A percentile compares a stretch with the other conserved stretches of the same genome.
Conservation (phyloP, 495 filamentous ascomycete species). For the Penicillium herquei region DNA sequence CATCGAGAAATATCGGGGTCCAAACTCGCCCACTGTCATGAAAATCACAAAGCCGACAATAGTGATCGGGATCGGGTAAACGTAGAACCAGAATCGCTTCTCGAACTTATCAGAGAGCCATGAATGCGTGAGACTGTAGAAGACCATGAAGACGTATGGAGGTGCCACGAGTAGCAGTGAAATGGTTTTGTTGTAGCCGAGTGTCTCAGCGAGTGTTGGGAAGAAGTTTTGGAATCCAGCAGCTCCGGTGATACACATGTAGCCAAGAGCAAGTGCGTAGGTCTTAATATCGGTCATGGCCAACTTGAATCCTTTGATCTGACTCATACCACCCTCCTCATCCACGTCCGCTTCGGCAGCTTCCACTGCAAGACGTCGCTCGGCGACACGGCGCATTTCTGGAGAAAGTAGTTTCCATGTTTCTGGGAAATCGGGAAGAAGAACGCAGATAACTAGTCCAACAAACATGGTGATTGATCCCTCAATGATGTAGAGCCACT, state of each 20-base stretch:
- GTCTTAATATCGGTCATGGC: conserved; percentile 53
- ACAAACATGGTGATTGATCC: conserved; percentile 42
- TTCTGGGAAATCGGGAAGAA: conserved; percentile 51
- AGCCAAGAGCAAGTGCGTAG: conserved; percentile 46
- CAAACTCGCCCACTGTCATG: conserved; percentile 47
- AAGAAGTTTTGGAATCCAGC: conserved; percentile 58
- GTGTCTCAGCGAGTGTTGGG: conserved; percentile 46
- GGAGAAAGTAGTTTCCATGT: conserved; percentile 45
- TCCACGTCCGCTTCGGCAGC: conserved; percentile 51
- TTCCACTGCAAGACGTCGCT: conserved; percentile 47
- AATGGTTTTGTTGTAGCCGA: conserved; percentile 40
- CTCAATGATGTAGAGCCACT: conserved; percentile 54
- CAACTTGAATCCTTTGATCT: conserved; percentile 49
- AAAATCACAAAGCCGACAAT: conserved; percentile 52
- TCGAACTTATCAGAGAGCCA: conserved; percentile 43
- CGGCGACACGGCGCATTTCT: conserved; percentile 51
- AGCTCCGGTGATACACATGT: conserved; percentile 52
- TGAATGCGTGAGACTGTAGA: conserved; percentile 46
- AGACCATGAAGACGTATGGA: conserved; percentile 55
- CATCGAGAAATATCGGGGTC: conserved; percentile 51
- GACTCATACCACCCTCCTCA: conserved; percentile 45
- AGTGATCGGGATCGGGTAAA: conserved; percentile 50
- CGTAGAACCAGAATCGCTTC: conserved; percentile 52
- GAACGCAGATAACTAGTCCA: conserved; percentile 36
- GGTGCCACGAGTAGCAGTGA: conserved; percentile 52